Percentiles rank a stretch among this genome's conserved stretches.
These are phyloP conservation scores for Aspergillus ellipticus DNA, from an alignment of 495 filamentous ascomycete genomes.

Conservation along the genomic window DNA sequence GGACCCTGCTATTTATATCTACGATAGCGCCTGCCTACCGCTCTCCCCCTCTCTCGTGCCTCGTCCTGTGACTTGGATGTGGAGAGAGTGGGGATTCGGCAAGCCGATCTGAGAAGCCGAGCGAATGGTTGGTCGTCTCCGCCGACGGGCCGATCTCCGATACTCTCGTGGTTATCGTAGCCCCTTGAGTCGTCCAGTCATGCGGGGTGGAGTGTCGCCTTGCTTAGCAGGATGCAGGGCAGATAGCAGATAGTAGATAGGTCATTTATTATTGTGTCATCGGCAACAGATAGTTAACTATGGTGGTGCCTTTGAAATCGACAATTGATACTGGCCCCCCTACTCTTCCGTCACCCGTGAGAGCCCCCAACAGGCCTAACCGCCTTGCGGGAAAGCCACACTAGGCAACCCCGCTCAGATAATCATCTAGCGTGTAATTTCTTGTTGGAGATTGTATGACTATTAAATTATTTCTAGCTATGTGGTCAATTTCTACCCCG, in stretches of 20 bases:
- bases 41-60: background rate
- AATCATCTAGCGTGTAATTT: too few relatives aligned
- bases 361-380: too few relatives aligned
- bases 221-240: too few relatives aligned
- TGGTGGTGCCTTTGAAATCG: too few relatives aligned
- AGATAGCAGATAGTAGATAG: background rate
- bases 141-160: conserved; percentile 2
- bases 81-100: conserved; percentile 1
- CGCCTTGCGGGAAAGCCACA: too few relatives aligned
- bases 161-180: background rate
- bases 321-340: too few relatives aligned
- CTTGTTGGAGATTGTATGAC: too few relatives aligned
- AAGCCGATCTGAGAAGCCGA: conserved; percentile 1
- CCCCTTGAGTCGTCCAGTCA: background rate
- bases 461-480: too few relatives aligned
- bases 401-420: too few relatives aligned
- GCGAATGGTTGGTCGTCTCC: background rate
- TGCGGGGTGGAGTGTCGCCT: too few relatives aligned
- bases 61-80: background rate
- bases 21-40: background rate
- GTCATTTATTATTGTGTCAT: background rate
- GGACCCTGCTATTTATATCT: conserved; percentile 1
- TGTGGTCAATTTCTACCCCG: too few relatives aligned
- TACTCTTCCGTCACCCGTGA: too few relatives aligned
- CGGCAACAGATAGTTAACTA: background rate